phyloP scores from a whole-genome alignment of 176 grass and related monocot genomes.

The Themeda triandra region DNA sequence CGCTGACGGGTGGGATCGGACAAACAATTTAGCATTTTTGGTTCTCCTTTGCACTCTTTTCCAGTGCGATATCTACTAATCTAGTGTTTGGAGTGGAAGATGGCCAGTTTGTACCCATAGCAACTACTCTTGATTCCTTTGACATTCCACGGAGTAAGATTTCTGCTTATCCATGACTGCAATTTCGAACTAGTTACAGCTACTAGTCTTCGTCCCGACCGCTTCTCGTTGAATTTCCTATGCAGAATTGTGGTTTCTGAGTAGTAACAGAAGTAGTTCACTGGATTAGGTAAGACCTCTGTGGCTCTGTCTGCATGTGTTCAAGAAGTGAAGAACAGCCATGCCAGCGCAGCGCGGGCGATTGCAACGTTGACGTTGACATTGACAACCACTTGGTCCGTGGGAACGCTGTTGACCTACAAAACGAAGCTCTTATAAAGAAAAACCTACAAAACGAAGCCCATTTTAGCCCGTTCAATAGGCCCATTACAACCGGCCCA shows the following conservation, averaged over 20 bases:
- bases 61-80: not conserved
- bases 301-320: too few species aligned
- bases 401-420: too few species aligned
- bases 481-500: not conserved
- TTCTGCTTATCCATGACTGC: not conserved
- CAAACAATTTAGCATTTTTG: not conserved
- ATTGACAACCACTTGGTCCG: not conserved
- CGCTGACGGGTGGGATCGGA: not conserved
- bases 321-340: not conserved
- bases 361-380: not conserved
- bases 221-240: not conserved
- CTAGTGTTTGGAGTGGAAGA: slow-evolving; percentile 17
- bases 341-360: not conserved
- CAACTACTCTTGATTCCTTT: not conserved
- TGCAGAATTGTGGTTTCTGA: not conserved
- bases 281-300: not conserved
- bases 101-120: not conserved
- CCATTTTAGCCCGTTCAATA: not conserved
- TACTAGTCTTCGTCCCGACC: not conserved
- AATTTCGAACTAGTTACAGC: not conserved
- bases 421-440: too few species aligned
- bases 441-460: not conserved
- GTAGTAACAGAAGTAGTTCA: not conserved
- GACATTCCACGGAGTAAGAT: not conserved
- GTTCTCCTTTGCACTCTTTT: not conserved